Base-by-base conservation (phyloP, 108 stramenopile species). In the Conticribra guillardii region DNA sequence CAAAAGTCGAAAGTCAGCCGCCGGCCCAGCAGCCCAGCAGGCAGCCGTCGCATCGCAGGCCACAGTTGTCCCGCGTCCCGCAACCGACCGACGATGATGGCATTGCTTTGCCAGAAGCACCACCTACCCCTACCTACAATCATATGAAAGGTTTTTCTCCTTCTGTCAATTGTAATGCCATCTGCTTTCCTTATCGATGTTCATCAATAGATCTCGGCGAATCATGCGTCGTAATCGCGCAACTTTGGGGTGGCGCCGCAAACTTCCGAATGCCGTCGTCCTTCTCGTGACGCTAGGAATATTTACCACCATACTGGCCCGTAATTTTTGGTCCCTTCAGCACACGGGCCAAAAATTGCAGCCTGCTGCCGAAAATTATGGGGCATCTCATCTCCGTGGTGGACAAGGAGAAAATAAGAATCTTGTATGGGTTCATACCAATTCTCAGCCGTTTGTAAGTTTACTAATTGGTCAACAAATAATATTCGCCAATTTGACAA, bases 391-490 rank as follows among this genome's bases (percentile, higher is more conserved):
- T 64, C 54, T 64, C 27, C 64, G 64, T 16, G 64, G 73, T 4
- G 48, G 60, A 2, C 49, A 30, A 7, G 54, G 33, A 41, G 37
- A 11, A 41, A 41, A 41, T 41, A 41, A 41, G 37, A 41, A 41
- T 49, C 34, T 67, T 9, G 33, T 69, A 46, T 76, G 68, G 69
- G 61, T 70, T 45, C 69, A 70, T 46, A 30, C 59, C n/a, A 61
- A 69, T 44, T 70, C 74, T 16, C 69, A 64, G 32, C 27, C 51
- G 17, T 70, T 70, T 31, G 64, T 65, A 30, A 73, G 72, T 63
- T 52, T 16, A 52, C 24, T 52, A 17, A 2, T 31, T 21, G 2
- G 23, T 9, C 26, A 22, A 19, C n/a, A 2, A 22, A 24, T 54
- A 24, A 24, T 2, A 1, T 59, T 59, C 16, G 2, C 17, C 1